Evolutionary conservation across 495 filamentous ascomycete genomes (phyloP).

Genomic region (Trichoderma orchidacearum): DNA sequence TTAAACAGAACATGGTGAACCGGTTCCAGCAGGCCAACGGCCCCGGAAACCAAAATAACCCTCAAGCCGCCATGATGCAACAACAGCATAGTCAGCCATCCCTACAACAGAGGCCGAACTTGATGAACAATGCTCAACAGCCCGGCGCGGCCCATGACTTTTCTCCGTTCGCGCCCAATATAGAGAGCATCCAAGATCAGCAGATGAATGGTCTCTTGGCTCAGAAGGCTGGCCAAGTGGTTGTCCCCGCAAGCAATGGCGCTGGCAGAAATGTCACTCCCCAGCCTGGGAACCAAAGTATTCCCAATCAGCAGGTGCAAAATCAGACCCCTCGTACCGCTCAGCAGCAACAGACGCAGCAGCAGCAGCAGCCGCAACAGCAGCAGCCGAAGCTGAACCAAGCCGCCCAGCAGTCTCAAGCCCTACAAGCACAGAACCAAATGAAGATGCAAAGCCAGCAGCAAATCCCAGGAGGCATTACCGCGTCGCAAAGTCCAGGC

Average conservation of each 20-base stretch:
- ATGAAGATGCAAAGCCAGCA: conserved; percentile 34
- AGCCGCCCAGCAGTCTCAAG: conserved; percentile 18
- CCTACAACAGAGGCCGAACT: conserved; percentile 16
- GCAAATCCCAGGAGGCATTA: conserved; percentile 23
- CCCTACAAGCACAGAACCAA: conserved; percentile 23
- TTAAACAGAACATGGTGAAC: conserved; percentile 10
- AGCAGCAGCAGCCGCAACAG: conserved; percentile 21
- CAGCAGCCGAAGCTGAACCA: conserved; percentile 28
- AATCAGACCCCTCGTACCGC: conserved; percentile 5
- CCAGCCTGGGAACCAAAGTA: conserved; percentile 23
- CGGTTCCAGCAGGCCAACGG: neutral
- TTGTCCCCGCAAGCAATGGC: conserved; percentile 33
- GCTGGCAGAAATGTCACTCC: conserved; percentile 28
- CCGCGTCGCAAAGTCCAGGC: conserved; percentile 35
- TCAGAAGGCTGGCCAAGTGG: conserved; percentile 33
- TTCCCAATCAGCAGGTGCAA: conserved; percentile 16
- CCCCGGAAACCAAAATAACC: neutral
- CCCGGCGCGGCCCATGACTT: conserved; percentile 11
- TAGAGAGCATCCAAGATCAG: conserved; percentile 35
- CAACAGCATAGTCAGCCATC: conserved; percentile 11
- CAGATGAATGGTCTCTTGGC: conserved; percentile 30
- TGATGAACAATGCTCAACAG: conserved; percentile 20
- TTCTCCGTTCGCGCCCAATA: conserved; percentile 25
- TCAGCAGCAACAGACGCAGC: conserved; percentile 17
- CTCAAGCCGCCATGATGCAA: conserved; percentile 10